Conservation (phyloP, 1,139 yeast species). For the Debaryomyces fabryi region DNA sequence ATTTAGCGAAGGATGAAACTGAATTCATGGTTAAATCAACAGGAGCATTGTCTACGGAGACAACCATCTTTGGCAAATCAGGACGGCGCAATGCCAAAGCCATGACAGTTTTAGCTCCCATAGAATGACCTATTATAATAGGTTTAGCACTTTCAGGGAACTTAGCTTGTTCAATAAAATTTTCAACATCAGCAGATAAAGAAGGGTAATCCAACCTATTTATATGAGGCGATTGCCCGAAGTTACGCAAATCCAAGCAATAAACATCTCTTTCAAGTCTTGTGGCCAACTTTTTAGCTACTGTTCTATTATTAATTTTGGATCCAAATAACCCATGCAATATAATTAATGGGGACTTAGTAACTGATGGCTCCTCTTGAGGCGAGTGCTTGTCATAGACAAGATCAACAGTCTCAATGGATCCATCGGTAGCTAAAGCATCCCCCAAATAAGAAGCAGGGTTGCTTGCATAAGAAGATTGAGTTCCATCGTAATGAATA, state of each 20-base stretch:
- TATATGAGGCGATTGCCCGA: conserved; percentile 85
- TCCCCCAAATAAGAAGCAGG: conserved; percentile 25
- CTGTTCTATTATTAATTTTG: conserved; percentile 73
- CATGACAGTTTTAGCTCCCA: conserved; percentile 98
- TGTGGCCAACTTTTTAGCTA: conserved; percentile 55
- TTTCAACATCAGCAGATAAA: conserved; percentile 82
- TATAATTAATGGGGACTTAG: conserved; percentile 62
- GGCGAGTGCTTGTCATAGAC: conserved; percentile 36
- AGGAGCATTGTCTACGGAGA: conserved; percentile 92
- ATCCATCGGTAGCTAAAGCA: conserved; percentile 23
- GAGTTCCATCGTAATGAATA: conserved; percentile 8
- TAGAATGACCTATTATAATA: conserved; percentile 85
- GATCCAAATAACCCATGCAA: conserved; percentile 92
- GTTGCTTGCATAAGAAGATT: conserved; percentile 7
- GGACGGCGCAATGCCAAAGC: conserved; percentile 76
- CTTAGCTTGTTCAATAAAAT: conserved; percentile 57
- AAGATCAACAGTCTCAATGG: conserved; percentile 34
- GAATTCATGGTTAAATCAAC: conserved; percentile 61
- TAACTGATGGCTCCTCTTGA: conserved; percentile 14
- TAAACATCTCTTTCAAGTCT: conserved; percentile 53
- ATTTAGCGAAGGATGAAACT: conserved; percentile 57
- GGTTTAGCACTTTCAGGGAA: conserved; percentile 45
- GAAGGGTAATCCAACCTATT: conserved; percentile 74
- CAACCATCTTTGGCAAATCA: conserved; percentile 59
- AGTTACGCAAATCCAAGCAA: conserved; percentile 84